Base-by-base conservation (phyloP, 305 asterid genomes). In the Fraxinus albicans region DNA sequence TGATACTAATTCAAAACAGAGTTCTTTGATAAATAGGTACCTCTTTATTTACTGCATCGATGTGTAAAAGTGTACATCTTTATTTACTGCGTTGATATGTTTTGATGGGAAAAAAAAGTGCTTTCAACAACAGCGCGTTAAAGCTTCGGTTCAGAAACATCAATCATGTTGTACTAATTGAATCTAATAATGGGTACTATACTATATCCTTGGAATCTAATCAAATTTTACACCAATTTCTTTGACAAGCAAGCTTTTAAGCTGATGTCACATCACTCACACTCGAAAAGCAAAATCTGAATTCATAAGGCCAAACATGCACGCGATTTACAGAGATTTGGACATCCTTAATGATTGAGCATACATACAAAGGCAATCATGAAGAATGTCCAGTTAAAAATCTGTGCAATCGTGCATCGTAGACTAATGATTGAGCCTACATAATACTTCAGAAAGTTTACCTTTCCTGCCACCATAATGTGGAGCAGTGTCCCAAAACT, bases 401-500 rank as follows among this genome's bases (percentile, higher is more conserved):
- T 53, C 8, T 53, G 25, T n/a, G 23, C 65, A 53, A 53, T 53
- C 65, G 4, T 17, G 65, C 65, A 53, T 53, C 65, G n/a, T 53
- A 53, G 65, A 53, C 65, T 65, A 65, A 65, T 65, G 15, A 65
- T 21, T 8, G 33, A 65, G 25, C 35, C 4, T 27, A 67, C 36
- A 2, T 25, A 29, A 67, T 1, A 29, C 36, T 13, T 33, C 42
- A 6, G 31, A 31, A 2, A 70, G 79, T 87, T 53, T 53, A 94
- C 99, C 98, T 91, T 94, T 91, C 88, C 93, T 86, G 82, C 99
- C 99, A 86, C 99, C 99, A 88, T 95, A 95, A 87, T 95, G 98
- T 23, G 99, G 98, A 83, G 98, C 97, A 87, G 98, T 95, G 86
- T 95, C 99, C 99, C 98, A 95, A 86, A 95, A 94, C 89, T 95